Percentiles rank a stretch among this genome's conserved stretches.
These are phyloP conservation scores for Salicornia ramosissima DNA, from an alignment of 148 eudicot genomes.

Conservation along the genomic window DNA sequence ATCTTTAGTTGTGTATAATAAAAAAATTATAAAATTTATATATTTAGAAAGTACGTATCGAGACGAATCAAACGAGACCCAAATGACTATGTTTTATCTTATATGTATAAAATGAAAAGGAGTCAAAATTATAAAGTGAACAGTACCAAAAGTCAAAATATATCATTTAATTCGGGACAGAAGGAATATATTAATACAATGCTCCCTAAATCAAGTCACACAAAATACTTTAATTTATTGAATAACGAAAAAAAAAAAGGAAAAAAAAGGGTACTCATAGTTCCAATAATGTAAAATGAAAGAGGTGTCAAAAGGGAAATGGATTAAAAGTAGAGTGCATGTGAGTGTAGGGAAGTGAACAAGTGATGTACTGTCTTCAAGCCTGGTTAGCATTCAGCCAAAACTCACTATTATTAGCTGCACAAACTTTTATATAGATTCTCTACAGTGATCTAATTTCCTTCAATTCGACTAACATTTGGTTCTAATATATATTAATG, in stretches of 20 bases:
- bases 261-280: not conserved
- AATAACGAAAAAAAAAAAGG: too few species aligned
- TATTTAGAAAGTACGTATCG: too few species aligned
- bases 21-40: too few species aligned
- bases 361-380: constrained; percentile 32
- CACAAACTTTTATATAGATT: not conserved
- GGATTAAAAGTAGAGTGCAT: constrained; percentile 16
- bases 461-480: constrained; percentile 13
- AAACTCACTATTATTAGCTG: not conserved
- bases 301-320: constrained; percentile 1
- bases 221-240: not conserved
- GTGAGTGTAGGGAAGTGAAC: constrained; percentile 27
- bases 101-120: too few species aligned
- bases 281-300: constrained; percentile 1
- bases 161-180: too few species aligned
- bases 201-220: not conserved
- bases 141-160: too few species aligned
- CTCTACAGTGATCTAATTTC: not conserved
- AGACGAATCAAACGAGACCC: too few species aligned
- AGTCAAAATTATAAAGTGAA: too few species aligned
- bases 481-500: constrained; percentile 11
- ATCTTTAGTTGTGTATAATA: too few species aligned
- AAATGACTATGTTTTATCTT: too few species aligned
- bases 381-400: not conserved
- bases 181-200: too few species aligned